A percentile compares a stretch with the other conserved stretches of the same genome.
Evolutionary conservation across 2,329 filamentous ascomycete species (phyloP).

Genomic region (Hypoxylon sp.): DNA sequence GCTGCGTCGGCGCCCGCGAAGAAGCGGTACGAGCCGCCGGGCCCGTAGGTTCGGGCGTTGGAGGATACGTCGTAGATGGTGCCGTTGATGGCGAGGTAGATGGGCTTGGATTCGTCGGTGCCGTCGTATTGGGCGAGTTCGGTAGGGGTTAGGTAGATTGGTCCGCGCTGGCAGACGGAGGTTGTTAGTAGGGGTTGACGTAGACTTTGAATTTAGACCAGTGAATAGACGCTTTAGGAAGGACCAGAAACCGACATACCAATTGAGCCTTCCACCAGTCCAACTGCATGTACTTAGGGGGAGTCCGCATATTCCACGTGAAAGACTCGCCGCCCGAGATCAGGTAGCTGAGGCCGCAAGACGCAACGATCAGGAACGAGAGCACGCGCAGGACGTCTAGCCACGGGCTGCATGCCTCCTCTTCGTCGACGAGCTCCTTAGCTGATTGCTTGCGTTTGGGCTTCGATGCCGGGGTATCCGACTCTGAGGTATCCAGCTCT

Average conservation of each 20-base stretch:
- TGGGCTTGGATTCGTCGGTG: constrained; percentile 78
- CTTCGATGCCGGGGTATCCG: constrained; percentile 34
- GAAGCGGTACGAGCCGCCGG: constrained; percentile 87
- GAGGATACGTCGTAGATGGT: constrained; percentile 87
- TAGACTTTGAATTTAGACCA: not conserved
- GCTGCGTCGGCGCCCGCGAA: constrained; percentile 91
- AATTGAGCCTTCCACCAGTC: constrained; percentile 72
- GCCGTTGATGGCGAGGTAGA: constrained; percentile 92
- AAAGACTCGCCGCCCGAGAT: constrained; percentile 78
- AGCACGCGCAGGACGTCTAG: constrained; percentile 80
- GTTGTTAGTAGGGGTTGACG: not conserved
- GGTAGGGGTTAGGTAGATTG: constrained; percentile 79
- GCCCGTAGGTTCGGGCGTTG: constrained; percentile 79
- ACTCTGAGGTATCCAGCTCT: constrained; percentile 46
- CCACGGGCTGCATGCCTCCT: constrained; percentile 70
- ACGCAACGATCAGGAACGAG: constrained; percentile 75
- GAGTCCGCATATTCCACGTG: constrained; percentile 75
- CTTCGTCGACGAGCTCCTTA: constrained; percentile 66
- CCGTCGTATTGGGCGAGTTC: constrained; percentile 85
- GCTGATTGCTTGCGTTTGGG: constrained; percentile 35
- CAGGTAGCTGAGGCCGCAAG: constrained; percentile 81
- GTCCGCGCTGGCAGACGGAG: constrained; percentile 65
- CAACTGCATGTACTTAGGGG: constrained; percentile 71
- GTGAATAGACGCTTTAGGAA: not conserved
- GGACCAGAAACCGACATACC: constrained; percentile 61